phyloP scores from a whole-genome alignment of 2,329 filamentous ascomycete genomes.

The Zymoseptoria brevis region DNA sequence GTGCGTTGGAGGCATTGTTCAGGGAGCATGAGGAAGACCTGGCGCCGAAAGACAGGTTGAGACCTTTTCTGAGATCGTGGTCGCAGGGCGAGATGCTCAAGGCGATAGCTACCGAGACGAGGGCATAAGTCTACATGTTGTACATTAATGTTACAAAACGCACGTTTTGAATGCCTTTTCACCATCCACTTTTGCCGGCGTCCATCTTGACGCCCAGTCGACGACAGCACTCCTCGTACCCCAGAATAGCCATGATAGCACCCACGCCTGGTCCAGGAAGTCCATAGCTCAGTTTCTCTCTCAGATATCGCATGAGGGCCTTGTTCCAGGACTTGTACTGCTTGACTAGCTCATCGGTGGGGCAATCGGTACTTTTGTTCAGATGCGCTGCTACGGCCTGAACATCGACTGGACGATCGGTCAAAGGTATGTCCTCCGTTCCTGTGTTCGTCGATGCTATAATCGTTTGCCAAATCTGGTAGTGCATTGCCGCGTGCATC shows the following conservation, averaged over 20 bases:
- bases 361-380: background rate
- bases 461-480: constrained; percentile 6
- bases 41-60: background rate
- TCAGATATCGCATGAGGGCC: constrained; percentile 47
- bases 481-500: constrained; percentile 6
- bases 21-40: constrained; percentile 60
- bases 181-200: background rate
- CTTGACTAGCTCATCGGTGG: constrained; percentile 1
- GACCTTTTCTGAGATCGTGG: background rate
- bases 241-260: constrained; percentile 48
- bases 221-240: constrained; percentile 42
- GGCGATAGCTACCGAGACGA: background rate
- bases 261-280: constrained; percentile 47
- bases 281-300: constrained; percentile 49
- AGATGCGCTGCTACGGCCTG: constrained; percentile 3
- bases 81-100: background rate
- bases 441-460: constrained; percentile 1
- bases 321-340: constrained; percentile 23
- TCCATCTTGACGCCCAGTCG: constrained; percentile 22
- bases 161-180: background rate
- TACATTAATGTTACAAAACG: background rate
- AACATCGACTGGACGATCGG: constrained; percentile 5
- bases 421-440: constrained; percentile 10
- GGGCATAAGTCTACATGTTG: background rate
- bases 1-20: constrained; percentile 69